Evolutionary conservation across 352 stramenopile species (phyloP), one percentile per base, ranked within the genome.

Genomic region (Phytophthora chlamydospora): DNA sequence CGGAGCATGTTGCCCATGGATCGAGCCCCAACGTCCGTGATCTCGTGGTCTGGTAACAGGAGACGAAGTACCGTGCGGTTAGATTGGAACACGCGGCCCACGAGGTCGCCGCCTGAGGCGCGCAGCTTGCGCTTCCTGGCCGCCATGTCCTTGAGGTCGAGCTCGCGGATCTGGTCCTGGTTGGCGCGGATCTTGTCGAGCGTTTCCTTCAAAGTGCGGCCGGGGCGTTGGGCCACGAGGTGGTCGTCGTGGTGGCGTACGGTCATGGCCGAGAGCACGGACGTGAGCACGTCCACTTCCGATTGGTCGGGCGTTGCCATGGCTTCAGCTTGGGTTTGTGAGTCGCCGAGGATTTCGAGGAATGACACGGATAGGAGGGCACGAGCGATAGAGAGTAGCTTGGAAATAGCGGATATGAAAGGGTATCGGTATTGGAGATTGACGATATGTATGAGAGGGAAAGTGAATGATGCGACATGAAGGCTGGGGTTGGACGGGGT

Each of bases 91-190:
- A 87, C 75, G 49, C 76, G 75, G 19, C 69, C 78, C 21, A 87
- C 75, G 13, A 83, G 69, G 32, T 67, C 67, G 6, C 75, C 75
- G 21, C 78, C 78, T 0, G 71, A 56, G 2, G 58, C 38, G 5
- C 52, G 58, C 19, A 87, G 67, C 61, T 83, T 83, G 40, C 62
- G 50, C 48, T 80, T 80, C 36, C 72, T 75, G 19, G 61, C 73
- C 1, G 78, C 63, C 78, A 87, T 84, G 32, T 87, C 78, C 19
- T 74, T 78, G 13, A 87, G 63, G 42, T 87, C 75, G 13, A 87
- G 57, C 55, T 87, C 78, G 27, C 73, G 75, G 62, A 87, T 81
- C 35, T 61, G 40, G 17, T 78, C 75, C 59, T 87, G 71, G 54
- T 87, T 87, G 27, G 70, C 58, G 31, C 76, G 78, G 53, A 87